phyloP scores from a whole-genome alignment of 108 stramenopile genomes.

The Conticribra guillardii region DNA sequence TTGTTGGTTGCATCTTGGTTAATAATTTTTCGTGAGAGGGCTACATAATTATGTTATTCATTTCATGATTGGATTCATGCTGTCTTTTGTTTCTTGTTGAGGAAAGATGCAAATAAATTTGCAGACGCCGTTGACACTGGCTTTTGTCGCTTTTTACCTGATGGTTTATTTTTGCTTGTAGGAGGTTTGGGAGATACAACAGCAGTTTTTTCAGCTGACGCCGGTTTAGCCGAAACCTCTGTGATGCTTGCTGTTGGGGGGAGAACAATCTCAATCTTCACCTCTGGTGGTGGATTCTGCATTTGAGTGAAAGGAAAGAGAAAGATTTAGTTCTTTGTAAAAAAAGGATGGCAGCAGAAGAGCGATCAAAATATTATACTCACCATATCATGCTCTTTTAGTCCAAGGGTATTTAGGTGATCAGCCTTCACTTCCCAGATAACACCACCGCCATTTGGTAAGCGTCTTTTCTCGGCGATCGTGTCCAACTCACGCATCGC shows the following conservation, averaged over 20 bases:
- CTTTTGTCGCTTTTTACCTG: slow-evolving; percentile 23
- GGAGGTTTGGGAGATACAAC: slow-evolving; percentile 1
- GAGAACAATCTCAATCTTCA: not conserved
- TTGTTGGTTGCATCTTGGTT: too few relatives aligned
- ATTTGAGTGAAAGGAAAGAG: not conserved
- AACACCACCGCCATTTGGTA: slow-evolving; percentile 58
- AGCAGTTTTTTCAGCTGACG: not conserved
- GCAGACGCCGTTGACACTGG: slow-evolving; percentile 37
- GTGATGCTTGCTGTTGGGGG: slow-evolving; percentile 14
- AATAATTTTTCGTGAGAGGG: too few relatives aligned
- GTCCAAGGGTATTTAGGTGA: slow-evolving; percentile 55
- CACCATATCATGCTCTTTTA: slow-evolving; percentile 52
- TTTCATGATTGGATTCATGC: too few relatives aligned
- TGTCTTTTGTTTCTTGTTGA: slow-evolving; percentile 32
- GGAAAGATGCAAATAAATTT: slow-evolving; percentile 46
- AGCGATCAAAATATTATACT: slow-evolving; percentile 12
- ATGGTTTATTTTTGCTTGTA: slow-evolving; percentile 5
- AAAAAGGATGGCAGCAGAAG: not conserved
- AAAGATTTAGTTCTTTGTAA: not conserved
- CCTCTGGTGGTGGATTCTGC: not conserved
- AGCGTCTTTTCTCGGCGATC: slow-evolving; percentile 72
- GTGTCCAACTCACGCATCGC: slow-evolving; percentile 77
- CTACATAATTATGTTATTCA: too few relatives aligned
- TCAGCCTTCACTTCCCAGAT: slow-evolving; percentile 82
- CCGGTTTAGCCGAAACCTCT: slow-evolving; percentile 6